phyloP scores from a whole-genome alignment of 768 basidiomycete genomes.

The Phanerochaete carnosa region DNA sequence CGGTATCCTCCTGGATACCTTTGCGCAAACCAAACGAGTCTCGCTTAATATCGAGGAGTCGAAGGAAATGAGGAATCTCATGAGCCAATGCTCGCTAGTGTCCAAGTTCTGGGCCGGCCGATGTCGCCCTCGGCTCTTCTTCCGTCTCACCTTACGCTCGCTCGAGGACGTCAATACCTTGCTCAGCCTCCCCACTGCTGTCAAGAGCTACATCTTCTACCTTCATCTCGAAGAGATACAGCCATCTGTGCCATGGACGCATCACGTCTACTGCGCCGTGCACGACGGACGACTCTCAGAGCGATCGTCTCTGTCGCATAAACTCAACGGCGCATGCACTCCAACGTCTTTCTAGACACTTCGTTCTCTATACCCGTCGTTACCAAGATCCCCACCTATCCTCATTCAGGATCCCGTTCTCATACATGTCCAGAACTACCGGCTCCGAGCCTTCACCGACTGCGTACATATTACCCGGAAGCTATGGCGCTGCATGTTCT shows the following conservation, averaged over 20 bases:
- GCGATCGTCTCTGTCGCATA: neutral
- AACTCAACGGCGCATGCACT: neutral
- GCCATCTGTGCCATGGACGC: no score
- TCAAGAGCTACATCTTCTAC: no score
- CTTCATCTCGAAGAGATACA: no score
- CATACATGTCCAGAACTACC: neutral
- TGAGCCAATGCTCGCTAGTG: neutral
- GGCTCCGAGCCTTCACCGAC: neutral
- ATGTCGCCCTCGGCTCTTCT: neutral
- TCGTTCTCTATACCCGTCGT: neutral
- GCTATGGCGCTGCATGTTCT: neutral
- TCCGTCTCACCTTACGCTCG: neutral
- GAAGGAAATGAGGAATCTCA: neutral
- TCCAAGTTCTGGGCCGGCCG: neutral
- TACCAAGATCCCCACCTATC: neutral
- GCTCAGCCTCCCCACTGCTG: no score
- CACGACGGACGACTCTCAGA: neutral
- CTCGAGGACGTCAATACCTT: no score
- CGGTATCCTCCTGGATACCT: neutral
- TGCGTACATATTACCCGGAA: neutral
- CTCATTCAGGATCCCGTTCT: neutral
- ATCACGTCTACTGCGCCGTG: no score
- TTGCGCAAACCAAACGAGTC: neutral
- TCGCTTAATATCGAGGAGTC: no score
- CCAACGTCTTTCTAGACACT: neutral